Evolutionary conservation across 169 alveolate genomes (phyloP), one percentile per base, ranked within the genome.

Genomic region (Plasmodium adleri): DNA sequence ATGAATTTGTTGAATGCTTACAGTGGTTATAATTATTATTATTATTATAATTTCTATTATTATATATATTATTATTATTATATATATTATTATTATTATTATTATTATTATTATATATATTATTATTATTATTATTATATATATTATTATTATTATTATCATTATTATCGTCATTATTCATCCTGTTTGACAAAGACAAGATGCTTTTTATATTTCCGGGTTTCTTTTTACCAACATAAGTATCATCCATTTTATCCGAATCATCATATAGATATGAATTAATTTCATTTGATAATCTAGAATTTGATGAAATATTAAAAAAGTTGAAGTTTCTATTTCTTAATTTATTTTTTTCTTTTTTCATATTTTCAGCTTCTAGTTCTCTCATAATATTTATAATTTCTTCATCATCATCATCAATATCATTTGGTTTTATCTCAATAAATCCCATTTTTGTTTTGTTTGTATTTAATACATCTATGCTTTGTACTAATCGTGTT

Each of bases 121-220:
- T 63, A 15, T 76, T 63, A 76, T 63, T 76, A 20, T 13, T 76
- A 4, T 17, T 5, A 28, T 24, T 43, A 39, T 15, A n/a, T 1
- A 3, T 43, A 15, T 17, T 5, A 7, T 49, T 15, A 59, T 78
- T 45, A 52, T 78, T 78, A 63, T 63, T 62, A 62, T 76, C 50
- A n/a, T 47, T 28, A 74, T 58, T 58, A n/a, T 50, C 72, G 8
- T 45, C 54, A 43, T 28, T 74, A 63, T 59, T 74, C 20, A 59
- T 74, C 67, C 70, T 32, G 26, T 78, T 49, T 39, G 78, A 28
- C 26, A 78, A 26, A 78, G 72, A 64, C 1, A 78, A 56, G 10
- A 78, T 78, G 71, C 71, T 78, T 28, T 64, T 63, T 7, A 78
- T 49, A 58, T 45, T 64, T 52, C 76, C 76, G 22, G 4, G n/a